Conservation (phyloP, 352 stramenopile genomes). For the Phytophthora vignae region DNA sequence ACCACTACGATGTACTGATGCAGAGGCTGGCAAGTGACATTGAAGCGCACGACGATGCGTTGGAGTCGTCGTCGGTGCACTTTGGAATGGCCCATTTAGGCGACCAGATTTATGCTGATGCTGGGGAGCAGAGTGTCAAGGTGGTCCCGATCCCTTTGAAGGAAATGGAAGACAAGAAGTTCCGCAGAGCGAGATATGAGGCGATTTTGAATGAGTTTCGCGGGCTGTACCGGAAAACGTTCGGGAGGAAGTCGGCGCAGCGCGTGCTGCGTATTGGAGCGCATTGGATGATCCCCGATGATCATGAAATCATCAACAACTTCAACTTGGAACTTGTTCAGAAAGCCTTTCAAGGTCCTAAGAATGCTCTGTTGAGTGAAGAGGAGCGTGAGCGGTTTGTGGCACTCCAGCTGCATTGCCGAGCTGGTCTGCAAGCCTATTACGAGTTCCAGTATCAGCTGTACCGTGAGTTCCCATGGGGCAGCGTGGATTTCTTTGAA, state of each 20-base stretch:
- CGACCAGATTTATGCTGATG: conserved; percentile 69
- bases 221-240: conserved; percentile 63
- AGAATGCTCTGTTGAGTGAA: not conserved
- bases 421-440: conserved; percentile 61
- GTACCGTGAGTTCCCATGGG: conserved; percentile 49
- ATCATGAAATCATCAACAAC: conserved; percentile 86
- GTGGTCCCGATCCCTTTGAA: conserved; percentile 36
- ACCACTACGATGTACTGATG: conserved; percentile 62
- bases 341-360: conserved; percentile 27
- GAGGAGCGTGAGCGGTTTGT: conserved; percentile 32
- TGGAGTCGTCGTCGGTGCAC: conserved; percentile 33
- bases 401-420: conserved; percentile 58
- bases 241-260: conserved; percentile 54
- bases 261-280: conserved; percentile 66
- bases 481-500: conserved; percentile 49
- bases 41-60: conserved; percentile 45
- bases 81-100: conserved; percentile 66
- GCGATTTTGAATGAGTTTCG: conserved; percentile 53
- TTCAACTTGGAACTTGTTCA: conserved; percentile 60
- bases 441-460: conserved; percentile 84
- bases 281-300: conserved; percentile 84
- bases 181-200: conserved; percentile 23
- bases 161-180: conserved; percentile 27
- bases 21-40: conserved; percentile 45
- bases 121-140: conserved; percentile 41